Conservation (phyloP, 768 basidiomycete genomes). For the Sistotremastrum suecicum region DNA sequence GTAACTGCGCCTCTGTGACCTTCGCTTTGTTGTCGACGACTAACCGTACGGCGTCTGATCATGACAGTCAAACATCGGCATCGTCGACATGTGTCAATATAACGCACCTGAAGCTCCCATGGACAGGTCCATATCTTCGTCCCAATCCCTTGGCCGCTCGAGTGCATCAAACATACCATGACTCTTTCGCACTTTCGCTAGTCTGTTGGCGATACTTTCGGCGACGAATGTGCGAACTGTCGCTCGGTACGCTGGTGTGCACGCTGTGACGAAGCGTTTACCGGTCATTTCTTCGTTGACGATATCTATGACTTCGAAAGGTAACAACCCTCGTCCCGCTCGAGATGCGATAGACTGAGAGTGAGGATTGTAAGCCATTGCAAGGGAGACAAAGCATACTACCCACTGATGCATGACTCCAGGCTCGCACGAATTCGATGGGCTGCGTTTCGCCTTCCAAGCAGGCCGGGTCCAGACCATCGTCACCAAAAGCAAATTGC, state of each 20-base stretch:
- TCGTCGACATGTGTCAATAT: not conserved
- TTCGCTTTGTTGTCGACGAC: constrained; percentile 84
- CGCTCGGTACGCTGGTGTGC: constrained; percentile 54
- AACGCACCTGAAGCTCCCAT: constrained; percentile 57
- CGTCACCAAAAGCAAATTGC: constrained; percentile 94
- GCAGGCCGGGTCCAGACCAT: constrained; percentile 92
- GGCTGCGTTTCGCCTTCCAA: constrained; percentile 93
- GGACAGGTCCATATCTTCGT: constrained; percentile 60
- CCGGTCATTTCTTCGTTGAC: constrained; percentile 48
- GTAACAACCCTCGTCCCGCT: constrained; percentile 52
- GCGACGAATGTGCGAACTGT: constrained; percentile 59
- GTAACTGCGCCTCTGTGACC: constrained; percentile 73
- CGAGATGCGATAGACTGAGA: constrained; percentile 49
- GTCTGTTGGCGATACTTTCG: constrained; percentile 45
- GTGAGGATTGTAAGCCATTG: not conserved
- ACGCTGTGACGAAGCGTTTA: constrained; percentile 50
- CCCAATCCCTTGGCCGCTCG: constrained; percentile 62
- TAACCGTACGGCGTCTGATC: constrained; percentile 46
- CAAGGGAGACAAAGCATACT: not conserved
- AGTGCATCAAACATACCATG: constrained; percentile 79
- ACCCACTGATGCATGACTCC: constrained; percentile 70
- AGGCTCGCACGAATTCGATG: constrained; percentile 76
- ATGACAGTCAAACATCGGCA: constrained; percentile 1
- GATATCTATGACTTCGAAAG: constrained; percentile 73
- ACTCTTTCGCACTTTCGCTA: constrained; percentile 52